phyloP scores from a whole-genome alignment of 371 early-diverging fungal species.

The Saksenaea vasiformis region DNA sequence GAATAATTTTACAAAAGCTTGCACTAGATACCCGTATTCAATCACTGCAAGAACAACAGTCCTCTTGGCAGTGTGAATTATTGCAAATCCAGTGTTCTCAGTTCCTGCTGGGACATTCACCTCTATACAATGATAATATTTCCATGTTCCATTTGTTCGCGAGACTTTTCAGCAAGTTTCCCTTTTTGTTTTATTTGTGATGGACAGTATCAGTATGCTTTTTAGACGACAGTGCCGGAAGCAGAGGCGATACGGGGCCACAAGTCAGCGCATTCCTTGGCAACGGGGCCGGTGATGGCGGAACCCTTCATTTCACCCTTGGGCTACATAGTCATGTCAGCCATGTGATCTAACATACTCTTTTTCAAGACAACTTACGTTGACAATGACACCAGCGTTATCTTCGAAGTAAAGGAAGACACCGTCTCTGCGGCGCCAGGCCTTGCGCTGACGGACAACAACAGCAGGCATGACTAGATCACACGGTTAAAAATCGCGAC shows the following conservation, averaged over 20 bases:
- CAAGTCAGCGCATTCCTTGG: slow-evolving; percentile 99
- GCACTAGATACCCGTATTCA: too few species aligned
- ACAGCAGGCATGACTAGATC: slow-evolving; percentile 96
- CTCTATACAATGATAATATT: too few species aligned
- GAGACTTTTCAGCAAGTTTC: neutral
- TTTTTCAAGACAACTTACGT: slow-evolving; percentile 26
- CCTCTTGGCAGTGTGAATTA: too few species aligned
- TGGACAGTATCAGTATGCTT: neutral
- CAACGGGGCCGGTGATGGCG: slow-evolving; percentile 99
- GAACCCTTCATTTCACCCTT: slow-evolving; percentile 99
- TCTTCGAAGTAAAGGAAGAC: slow-evolving; percentile 98
- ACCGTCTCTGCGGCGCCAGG: slow-evolving; percentile 99
- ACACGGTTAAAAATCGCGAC: slow-evolving; percentile 6
- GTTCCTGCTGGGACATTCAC: too few species aligned
- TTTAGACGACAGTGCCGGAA: slow-evolving; percentile 86
- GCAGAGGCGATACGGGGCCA: slow-evolving; percentile 99
- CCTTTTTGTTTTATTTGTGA: neutral
- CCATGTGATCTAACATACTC: neutral
- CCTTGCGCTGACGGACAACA: slow-evolving; percentile 99
- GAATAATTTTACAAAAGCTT: too few species aligned
- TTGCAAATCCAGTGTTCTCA: too few species aligned
- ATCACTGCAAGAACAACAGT: too few species aligned
- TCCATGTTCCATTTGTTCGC: too few species aligned
- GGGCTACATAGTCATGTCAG: slow-evolving; percentile 43
- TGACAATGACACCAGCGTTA: slow-evolving; percentile 64